These are phyloP conservation scores for Stentor roeselii DNA, from an alignment of 73 alveolate genomes.

Conservation along the genomic window DNA sequence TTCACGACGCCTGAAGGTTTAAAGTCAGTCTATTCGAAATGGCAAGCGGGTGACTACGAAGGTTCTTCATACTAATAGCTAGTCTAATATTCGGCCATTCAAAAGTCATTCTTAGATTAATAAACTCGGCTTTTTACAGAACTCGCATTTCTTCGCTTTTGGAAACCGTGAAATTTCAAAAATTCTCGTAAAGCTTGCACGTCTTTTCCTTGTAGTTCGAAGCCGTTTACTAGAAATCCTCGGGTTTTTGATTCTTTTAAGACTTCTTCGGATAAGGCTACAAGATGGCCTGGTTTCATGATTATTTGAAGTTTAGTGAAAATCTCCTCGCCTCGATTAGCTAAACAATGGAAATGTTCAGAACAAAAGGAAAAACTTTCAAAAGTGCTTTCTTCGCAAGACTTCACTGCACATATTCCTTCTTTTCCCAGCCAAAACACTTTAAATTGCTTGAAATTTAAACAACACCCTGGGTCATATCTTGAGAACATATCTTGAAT, in stretches of 20 bases:
- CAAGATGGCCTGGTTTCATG: background rate
- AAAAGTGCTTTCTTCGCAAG: background rate
- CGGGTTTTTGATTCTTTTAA: background rate
- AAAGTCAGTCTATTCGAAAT: background rate
- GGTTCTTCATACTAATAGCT: too few relatives aligned
- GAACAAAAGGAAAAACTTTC: background rate
- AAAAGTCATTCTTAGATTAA: too few relatives aligned
- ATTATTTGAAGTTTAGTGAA: background rate
- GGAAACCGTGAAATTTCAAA: background rate
- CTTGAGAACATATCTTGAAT: background rate
- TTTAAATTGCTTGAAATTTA: too few relatives aligned
- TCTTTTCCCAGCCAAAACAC: background rate
- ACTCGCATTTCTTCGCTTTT: background rate
- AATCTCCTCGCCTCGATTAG: background rate
- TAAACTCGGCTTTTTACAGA: background rate
- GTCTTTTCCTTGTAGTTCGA: background rate
- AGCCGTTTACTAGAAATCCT: background rate
- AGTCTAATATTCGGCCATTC: too few relatives aligned
- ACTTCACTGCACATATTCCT: background rate
- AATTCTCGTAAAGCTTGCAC: background rate
- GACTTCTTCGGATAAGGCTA: background rate
- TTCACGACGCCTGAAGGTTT: slow-evolving; percentile 17
- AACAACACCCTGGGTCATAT: background rate
- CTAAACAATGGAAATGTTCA: background rate
- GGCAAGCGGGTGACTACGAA: background rate